Evolutionary conservation across 164 flowering plant genomes (phyloP).

Genomic region (Vitis amurensis): DNA sequence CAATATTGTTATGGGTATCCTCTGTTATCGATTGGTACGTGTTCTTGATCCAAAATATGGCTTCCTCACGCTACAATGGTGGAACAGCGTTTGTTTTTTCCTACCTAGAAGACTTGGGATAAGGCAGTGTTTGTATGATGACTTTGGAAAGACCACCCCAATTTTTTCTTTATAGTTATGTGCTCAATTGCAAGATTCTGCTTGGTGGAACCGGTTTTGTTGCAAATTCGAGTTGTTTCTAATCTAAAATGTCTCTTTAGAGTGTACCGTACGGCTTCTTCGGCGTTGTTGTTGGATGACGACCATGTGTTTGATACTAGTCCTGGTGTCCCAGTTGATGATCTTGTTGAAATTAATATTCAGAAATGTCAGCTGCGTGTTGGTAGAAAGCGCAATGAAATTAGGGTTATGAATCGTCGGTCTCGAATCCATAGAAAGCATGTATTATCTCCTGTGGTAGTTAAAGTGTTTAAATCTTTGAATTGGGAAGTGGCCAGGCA

Average conservation of each 20-base stretch:
- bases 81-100: not conserved
- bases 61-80: not conserved
- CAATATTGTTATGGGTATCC: too few relatives aligned
- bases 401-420: too few relatives aligned
- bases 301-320: constrained; percentile 12
- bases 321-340: not conserved
- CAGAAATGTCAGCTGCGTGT: not conserved
- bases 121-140: not conserved
- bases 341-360: not conserved
- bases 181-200: constrained; percentile 6
- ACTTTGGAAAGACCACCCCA: too few relatives aligned
- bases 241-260: not conserved
- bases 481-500: constrained; percentile 37
- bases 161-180: constrained; percentile 8
- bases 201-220: not conserved
- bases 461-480: constrained; percentile 43
- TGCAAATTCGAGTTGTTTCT: not conserved
- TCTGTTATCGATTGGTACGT: too few relatives aligned
- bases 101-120: not conserved
- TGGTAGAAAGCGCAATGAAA: not conserved
- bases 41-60: too few relatives aligned
- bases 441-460: constrained; percentile 33
- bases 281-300: constrained; percentile 15
- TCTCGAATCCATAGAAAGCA: not conserved
- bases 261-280: constrained; percentile 4